Conservation (phyloP, 495 filamentous ascomycete genomes). For the Xylaria curta region DNA sequence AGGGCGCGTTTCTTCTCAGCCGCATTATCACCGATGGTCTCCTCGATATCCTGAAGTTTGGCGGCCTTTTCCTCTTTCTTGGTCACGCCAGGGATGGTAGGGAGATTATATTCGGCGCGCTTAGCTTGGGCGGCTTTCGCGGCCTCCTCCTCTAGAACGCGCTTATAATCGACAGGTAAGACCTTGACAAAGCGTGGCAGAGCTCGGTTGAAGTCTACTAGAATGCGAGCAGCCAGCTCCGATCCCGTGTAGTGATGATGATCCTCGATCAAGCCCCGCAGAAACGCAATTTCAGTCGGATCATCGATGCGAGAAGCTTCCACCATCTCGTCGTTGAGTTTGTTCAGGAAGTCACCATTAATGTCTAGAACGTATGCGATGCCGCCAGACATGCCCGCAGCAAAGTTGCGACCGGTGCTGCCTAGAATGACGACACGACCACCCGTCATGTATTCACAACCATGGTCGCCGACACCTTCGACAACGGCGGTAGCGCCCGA, state of each 20-base stretch:
- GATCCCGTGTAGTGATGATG: slow-evolving; percentile 99
- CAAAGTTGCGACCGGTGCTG: slow-evolving; percentile 97
- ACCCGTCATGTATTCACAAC: slow-evolving; percentile 99
- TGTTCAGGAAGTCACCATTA: slow-evolving; percentile 87
- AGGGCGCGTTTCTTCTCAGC: slow-evolving; percentile 91
- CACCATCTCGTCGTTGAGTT: slow-evolving; percentile 99
- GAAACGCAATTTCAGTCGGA: slow-evolving; percentile 88
- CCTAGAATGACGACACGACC: slow-evolving; percentile 91
- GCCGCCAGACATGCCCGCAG: slow-evolving; percentile 98
- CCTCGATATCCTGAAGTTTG: slow-evolving; percentile 92
- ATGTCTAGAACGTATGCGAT: slow-evolving; percentile 97
- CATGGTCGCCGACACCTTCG: slow-evolving; percentile 97
- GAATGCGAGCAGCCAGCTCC: slow-evolving; percentile 90
- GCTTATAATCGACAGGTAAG: slow-evolving; percentile 96
- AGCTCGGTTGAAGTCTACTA: slow-evolving; percentile 96
- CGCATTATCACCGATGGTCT: slow-evolving; percentile 84
- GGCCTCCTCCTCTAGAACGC: slow-evolving; percentile 85
- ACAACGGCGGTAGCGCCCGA: slow-evolving; percentile 96
- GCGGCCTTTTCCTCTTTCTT: slow-evolving; percentile 73
- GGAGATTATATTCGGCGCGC: slow-evolving; percentile 79
- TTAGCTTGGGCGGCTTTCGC: slow-evolving; percentile 85
- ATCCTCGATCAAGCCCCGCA: slow-evolving; percentile 94
- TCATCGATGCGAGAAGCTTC: slow-evolving; percentile 89
- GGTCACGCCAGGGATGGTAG: slow-evolving; percentile 74
- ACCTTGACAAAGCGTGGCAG: slow-evolving; percentile 94